phyloP scores from a whole-genome alignment of 352 stramenopile genomes.

The Paralagenidium karlingii region DNA sequence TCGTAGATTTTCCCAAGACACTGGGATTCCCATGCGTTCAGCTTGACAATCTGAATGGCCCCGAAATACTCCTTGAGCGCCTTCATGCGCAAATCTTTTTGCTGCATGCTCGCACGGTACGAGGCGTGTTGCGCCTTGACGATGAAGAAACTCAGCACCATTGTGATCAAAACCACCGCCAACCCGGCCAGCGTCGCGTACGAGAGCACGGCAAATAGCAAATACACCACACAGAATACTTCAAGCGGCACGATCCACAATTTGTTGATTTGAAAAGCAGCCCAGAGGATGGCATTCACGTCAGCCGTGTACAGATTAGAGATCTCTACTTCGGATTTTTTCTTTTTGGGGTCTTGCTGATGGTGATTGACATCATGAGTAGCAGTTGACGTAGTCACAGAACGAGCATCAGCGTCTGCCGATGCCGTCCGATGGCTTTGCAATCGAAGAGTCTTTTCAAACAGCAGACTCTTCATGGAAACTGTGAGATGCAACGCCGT shows the following conservation, averaged over 20 bases:
- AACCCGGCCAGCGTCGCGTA: conserved; percentile 19
- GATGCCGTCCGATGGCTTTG: conserved; percentile 8
- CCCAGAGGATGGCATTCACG: conserved; percentile 32
- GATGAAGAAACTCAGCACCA: conserved; percentile 9
- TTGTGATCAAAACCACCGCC: conserved; percentile 12
- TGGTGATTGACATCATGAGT: too few relatives aligned
- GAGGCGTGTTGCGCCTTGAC: conserved; percentile 4
- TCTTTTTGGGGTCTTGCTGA: too few relatives aligned
- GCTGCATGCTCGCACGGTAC: conserved; percentile 8
- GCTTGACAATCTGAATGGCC: conserved; percentile 87
- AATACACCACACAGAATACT: conserved; percentile 12
- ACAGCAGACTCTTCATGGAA: conserved; percentile 24
- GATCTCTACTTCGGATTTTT: too few relatives aligned
- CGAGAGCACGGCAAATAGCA: conserved; percentile 17
- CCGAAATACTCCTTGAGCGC: conserved; percentile 26
- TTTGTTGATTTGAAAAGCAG: conserved; percentile 19
- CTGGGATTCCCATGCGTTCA: conserved; percentile 79
- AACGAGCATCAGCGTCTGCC: neutral
- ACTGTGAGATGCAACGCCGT: conserved; percentile 16
- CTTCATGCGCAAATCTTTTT: conserved; percentile 26
- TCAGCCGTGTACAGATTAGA: conserved; percentile 91
- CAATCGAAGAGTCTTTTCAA: conserved; percentile 23
- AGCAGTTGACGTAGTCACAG: too few relatives aligned
- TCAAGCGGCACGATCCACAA: conserved; percentile 18
- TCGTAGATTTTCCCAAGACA: conserved; percentile 15